Conservation (phyloP, 148 eudicot genomes). For the Vaccinium myrtillus region DNA sequence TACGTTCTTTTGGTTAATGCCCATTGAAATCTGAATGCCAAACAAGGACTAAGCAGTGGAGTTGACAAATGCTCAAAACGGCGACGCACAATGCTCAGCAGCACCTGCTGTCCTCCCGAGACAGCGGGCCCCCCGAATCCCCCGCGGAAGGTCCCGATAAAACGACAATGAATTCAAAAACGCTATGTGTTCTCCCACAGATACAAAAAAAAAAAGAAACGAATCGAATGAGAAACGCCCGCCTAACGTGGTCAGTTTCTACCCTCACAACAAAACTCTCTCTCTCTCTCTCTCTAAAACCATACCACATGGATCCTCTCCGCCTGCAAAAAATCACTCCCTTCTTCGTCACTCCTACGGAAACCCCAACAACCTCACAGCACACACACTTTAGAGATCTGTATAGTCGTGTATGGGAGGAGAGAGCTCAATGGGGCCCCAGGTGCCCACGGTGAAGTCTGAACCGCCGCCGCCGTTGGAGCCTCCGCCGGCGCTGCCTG, state of each 20-base stretch:
- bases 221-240: slow-evolving; percentile 20
- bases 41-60: no score
- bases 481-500: slow-evolving; percentile 1
- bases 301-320: slow-evolving; percentile 11
- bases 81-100: no score
- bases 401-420: neutral
- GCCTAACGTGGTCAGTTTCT: slow-evolving; percentile 43
- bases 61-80: no score
- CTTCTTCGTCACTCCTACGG: neutral
- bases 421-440: slow-evolving; percentile 30
- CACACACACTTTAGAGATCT: no score
- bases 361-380: neutral
- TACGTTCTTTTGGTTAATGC: no score
- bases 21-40: no score
- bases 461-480: slow-evolving; percentile 19
- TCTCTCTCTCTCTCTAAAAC: slow-evolving; percentile 16
- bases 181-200: neutral
- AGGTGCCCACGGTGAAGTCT: slow-evolving; percentile 44
- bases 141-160: no score
- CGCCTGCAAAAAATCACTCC: no score
- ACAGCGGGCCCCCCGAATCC: no score
- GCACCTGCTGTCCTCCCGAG: no score
- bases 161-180: neutral
- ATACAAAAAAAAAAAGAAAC: neutral
- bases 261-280: slow-evolving; percentile 30